Conservation (phyloP, 2,329 filamentous ascomycete species). For the Monosporascus sp. region DNA sequence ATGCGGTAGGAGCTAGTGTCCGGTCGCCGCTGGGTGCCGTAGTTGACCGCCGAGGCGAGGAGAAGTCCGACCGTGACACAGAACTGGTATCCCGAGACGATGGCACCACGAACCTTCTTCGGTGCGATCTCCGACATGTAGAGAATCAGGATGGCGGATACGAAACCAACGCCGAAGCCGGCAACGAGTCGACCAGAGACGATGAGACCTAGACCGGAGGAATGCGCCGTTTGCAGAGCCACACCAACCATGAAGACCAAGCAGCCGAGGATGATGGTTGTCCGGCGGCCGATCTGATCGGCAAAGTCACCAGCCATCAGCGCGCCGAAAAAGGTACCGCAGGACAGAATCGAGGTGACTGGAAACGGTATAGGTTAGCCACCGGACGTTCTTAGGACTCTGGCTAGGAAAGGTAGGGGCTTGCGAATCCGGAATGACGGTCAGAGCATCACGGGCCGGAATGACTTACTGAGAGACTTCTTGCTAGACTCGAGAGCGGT, state of each 20-base stretch:
- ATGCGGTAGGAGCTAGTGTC: slow-evolving; percentile 72
- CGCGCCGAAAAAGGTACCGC: slow-evolving; percentile 73
- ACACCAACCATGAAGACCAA: slow-evolving; percentile 64
- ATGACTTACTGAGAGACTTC: slow-evolving; percentile 38
- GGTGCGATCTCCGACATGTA: slow-evolving; percentile 83
- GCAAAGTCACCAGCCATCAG: slow-evolving; percentile 72
- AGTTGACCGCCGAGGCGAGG: slow-evolving; percentile 68
- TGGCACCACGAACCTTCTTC: slow-evolving; percentile 68
- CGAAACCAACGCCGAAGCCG: slow-evolving; percentile 74
- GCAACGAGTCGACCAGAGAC: slow-evolving; percentile 70
- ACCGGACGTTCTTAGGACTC: not conserved
- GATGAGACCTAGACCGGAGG: slow-evolving; percentile 53
- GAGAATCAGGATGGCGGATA: slow-evolving; percentile 73
- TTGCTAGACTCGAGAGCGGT: slow-evolving; percentile 33
- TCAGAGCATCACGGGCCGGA: not conserved
- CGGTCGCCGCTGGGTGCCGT: slow-evolving; percentile 57
- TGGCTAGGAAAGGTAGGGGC: not conserved
- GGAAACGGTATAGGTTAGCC: not conserved
- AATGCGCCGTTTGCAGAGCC: slow-evolving; percentile 55
- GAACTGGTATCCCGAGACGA: slow-evolving; percentile 81
- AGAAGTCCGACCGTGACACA: slow-evolving; percentile 76
- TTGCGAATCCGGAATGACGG: not conserved
- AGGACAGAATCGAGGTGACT: slow-evolving; percentile 70
- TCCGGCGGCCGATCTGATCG: slow-evolving; percentile 68
- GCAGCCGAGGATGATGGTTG: slow-evolving; percentile 67